These are phyloP conservation scores for Cordyceps pruinosa DNA, from an alignment of 2,329 filamentous ascomycete species.

Conservation along the genomic window DNA sequence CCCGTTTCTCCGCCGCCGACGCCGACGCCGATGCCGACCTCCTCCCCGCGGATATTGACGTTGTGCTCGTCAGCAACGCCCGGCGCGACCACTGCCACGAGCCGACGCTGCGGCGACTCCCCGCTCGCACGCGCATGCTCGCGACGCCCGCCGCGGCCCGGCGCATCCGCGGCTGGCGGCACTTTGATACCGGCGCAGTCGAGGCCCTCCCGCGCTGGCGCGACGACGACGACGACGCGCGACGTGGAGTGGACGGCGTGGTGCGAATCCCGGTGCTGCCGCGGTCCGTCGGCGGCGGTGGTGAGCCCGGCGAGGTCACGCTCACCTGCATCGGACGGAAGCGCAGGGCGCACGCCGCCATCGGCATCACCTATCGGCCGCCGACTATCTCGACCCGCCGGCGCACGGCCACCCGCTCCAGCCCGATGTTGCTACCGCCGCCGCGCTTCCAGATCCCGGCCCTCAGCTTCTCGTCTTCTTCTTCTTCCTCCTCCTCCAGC, in stretches of 20 bases:
- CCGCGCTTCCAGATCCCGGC: not conserved
- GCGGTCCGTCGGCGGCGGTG: conserved; percentile 43
- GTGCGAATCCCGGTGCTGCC: conserved; percentile 47
- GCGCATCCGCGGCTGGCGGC: conserved; percentile 59
- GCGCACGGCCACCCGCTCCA: not conserved
- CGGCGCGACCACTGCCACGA: conserved; percentile 64
- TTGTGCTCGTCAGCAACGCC: conserved; percentile 40
- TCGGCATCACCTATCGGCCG: conserved; percentile 66
- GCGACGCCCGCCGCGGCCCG: conserved; percentile 59
- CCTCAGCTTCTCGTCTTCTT: conserved; percentile 1
- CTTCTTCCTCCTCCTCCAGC: not conserved
- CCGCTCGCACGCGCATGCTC: conserved; percentile 52
- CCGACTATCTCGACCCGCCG: conserved; percentile 31
- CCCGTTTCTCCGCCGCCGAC: conserved; percentile 59
- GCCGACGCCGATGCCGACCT: conserved; percentile 39
- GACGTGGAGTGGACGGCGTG: conserved; percentile 17
- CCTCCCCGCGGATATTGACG: conserved; percentile 36
- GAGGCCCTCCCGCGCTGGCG: conserved; percentile 40
- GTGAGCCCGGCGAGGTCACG: conserved; percentile 59
- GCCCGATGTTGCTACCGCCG: not conserved
- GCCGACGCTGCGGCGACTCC: conserved; percentile 59
- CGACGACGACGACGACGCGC: conserved; percentile 23
- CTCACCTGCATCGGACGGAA: conserved; percentile 59
- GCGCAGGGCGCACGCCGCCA: conserved; percentile 53
- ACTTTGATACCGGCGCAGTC: conserved; percentile 52